phyloP scores from a whole-genome alignment of 768 basidiomycete genomes.

The Tricholoma matsutake region DNA sequence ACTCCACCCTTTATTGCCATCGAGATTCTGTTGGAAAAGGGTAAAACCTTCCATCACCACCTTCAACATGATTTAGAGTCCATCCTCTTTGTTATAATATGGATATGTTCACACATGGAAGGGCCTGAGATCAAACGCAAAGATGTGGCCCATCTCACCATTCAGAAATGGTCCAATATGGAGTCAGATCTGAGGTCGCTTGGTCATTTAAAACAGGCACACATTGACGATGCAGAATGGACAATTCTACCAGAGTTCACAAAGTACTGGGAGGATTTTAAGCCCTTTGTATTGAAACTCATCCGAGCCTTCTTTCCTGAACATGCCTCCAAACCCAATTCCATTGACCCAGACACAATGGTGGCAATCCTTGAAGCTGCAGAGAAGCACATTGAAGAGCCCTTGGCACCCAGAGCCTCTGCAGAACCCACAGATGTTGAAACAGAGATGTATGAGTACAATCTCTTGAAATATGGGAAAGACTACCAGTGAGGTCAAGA shows the following conservation, averaged over 20 bases:
- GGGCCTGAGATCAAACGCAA: neutral
- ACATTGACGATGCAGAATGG: neutral
- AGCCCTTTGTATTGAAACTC: neutral
- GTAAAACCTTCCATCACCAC: neutral
- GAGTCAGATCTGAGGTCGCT: neutral
- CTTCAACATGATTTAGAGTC: neutral
- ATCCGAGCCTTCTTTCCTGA: neutral
- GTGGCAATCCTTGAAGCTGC: too few relatives aligned
- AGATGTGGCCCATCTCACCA: neutral
- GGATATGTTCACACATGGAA: neutral
- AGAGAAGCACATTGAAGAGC: too few relatives aligned
- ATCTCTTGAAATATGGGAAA: too few relatives aligned
- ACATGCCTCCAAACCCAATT: neutral
- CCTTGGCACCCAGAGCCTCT: neutral
- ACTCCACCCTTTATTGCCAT: neutral
- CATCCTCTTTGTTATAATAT: neutral
- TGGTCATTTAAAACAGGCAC: neutral
- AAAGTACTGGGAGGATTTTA: neutral
- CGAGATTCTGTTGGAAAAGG: neutral
- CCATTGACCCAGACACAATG: neutral
- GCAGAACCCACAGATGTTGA: neutral
- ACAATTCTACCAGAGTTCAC: neutral
- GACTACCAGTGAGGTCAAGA: too few relatives aligned
- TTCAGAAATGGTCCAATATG: neutral
- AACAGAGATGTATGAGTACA: too few relatives aligned